Evolutionary conservation across 352 stramenopile species (phyloP).

Genomic region (Phytophthora uliginosa): DNA sequence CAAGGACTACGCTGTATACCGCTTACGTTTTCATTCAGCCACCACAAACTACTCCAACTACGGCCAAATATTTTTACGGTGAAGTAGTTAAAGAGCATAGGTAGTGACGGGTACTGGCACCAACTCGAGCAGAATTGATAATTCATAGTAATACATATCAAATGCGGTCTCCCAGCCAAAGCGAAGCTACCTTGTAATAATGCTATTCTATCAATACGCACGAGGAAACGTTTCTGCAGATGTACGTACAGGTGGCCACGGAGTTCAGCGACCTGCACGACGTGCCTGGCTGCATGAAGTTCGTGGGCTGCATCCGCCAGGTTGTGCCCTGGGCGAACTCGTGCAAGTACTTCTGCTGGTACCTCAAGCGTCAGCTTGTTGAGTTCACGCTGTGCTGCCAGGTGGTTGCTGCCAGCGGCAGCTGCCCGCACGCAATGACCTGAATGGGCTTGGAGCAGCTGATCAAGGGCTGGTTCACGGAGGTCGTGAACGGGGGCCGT

Average conservation of each 20-base stretch:
- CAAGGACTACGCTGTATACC: too few species aligned
- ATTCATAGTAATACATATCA: too few species aligned
- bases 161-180: too few species aligned
- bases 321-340: slow-evolving; percentile 97
- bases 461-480: slow-evolving; percentile 86
- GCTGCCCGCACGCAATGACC: slow-evolving; percentile 42
- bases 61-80: too few species aligned
- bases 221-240: slow-evolving; percentile 95
- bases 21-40: too few species aligned
- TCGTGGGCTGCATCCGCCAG: slow-evolving; percentile 98
- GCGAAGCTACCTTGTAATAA: too few species aligned
- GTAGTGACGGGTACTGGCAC: too few species aligned
- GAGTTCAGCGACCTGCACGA: slow-evolving; percentile 99
- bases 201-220: slow-evolving; percentile 94
- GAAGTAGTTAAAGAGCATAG: too few species aligned
- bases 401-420: slow-evolving; percentile 43
- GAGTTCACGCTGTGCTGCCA: slow-evolving; percentile 95
- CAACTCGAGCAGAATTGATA: too few species aligned
- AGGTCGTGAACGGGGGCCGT: slow-evolving; percentile 81
- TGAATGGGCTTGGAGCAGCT: slow-evolving; percentile 71
- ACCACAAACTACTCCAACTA: too few species aligned
- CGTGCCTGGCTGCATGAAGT: slow-evolving; percentile 99
- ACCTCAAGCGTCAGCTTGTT: slow-evolving; percentile 97
- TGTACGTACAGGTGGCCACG: slow-evolving; percentile 99
- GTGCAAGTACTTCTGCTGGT: slow-evolving; percentile 99